Evolutionary conservation across 2,329 filamentous ascomycete species (phyloP), one percentile per base, ranked within the genome.

Genomic region (Gyromitra esculenta): DNA sequence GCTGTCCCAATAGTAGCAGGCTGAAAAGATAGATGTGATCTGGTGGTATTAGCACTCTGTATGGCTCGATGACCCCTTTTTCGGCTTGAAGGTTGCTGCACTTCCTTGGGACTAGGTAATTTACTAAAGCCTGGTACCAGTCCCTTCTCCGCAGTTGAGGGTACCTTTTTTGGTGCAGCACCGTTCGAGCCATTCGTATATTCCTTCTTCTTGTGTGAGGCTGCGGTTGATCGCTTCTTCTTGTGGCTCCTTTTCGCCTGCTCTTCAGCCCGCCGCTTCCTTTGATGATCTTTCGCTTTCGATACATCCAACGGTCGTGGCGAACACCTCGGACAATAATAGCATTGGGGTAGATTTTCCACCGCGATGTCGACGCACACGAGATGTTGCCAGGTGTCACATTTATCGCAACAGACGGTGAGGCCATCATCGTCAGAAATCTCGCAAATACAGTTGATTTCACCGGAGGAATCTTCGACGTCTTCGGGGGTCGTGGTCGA

Each of bases 381-480:
- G 81, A 97, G 97, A 84, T 99, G 96, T 85, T 99, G 96, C 96
- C 96, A 99, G 64, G 94, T 96, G 83, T 97, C 92, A 87, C 96
- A 99, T 75, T 88, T 89, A 83, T 98, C 96, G 87, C 96, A 99
- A 84, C 94, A 93, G 78, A 99, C 96, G 76, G 96, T 99, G 84
- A 93, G 95, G 84, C 96, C 96, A 86, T 99, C 96, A 87, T 99
- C 96, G 86, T 97, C 94, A 83, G 90, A 86, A 84, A 92, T 97
- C 83, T 90, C 90, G 85, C 96, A 99, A 81, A 98, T 97, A 88
- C 96, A 99, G 31, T 76, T 72, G 64, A 81, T 81, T 78, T 80
- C 80, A 59, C 80, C 80, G 50, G 74, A 73, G 37, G 72, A 57
- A 59, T 80, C 66, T 64, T 78, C 69, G 48, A 63, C 67, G 68